Evolutionary conservation across 805 yeast genomes (phyloP), one percentile per base, ranked within the genome.

Genomic region (Torulaspora delbrueckii): DNA sequence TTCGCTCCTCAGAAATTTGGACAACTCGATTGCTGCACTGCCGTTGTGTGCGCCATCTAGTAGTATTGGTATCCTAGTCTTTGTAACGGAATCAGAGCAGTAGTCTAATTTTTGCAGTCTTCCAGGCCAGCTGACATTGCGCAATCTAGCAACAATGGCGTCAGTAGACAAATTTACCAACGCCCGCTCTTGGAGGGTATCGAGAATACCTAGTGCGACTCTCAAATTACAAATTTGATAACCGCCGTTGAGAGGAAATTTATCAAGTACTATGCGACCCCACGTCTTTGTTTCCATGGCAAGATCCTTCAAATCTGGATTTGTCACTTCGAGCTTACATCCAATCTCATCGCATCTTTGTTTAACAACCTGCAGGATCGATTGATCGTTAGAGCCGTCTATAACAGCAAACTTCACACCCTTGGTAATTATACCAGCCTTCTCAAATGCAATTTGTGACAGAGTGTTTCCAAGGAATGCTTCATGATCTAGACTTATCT

Each of bases 31-130:
- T 0, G 96, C 93, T 0, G 97, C 96, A 48, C 82, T 79, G 5
- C 79, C 81, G 60, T 93, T 93, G 62, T 93, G 98, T 0, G 98
- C 97, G 2, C 98, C 98, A 66, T 91, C 98, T 2, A 93, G 58
- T 3, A 93, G 64, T 0, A 72, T 42, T 1, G 62, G 53, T 2
- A 62, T 41, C 5, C 51, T 55, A 18, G 61, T 55, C 12, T 36
- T 41, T 7, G 36, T 28, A 2, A 26, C 19, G 1, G 66, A 42
- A 1, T 57, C 46, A 10, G 60, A 54, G 6, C 58, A 52, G n/a
- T 72, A 55, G 3, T 64, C 48, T 10, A 78, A 24, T 24, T 59
- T 49, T 57, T 93, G 96, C 42, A 93, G 67, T 49, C 99, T 69
- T 1, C 97, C 98, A 0, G 95, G 95, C 98, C 98, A 90, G 7